Conservation (phyloP, 2,329 filamentous ascomycete genomes). For the Aspergillus spinulosporus region DNA sequence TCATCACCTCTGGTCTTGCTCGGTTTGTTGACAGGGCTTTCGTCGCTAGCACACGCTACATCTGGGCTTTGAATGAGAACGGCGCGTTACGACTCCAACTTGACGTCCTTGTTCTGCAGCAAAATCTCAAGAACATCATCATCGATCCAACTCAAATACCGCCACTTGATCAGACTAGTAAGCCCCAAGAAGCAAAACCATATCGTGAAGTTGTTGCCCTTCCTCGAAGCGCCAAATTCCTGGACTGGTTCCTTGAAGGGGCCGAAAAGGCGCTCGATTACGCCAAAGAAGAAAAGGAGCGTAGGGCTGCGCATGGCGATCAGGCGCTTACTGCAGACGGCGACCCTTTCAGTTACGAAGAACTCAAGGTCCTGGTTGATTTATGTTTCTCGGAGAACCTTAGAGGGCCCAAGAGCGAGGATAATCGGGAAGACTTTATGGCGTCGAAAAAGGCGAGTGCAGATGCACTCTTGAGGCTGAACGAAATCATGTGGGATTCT, state of each 20-base stretch:
- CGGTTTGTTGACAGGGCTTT: slow-evolving; percentile 77
- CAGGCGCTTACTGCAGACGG: slow-evolving; percentile 40
- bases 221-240: slow-evolving; percentile 47
- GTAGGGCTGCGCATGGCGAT: slow-evolving; percentile 37
- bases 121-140: slow-evolving; percentile 90
- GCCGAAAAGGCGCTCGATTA: slow-evolving; percentile 47
- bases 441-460: slow-evolving; percentile 47
- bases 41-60: slow-evolving; percentile 67
- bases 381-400: slow-evolving; percentile 49
- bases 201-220: slow-evolving; percentile 42
- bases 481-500: slow-evolving; percentile 52
- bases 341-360: slow-evolving; percentile 48
- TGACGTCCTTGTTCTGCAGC: slow-evolving; percentile 91
- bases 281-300: slow-evolving; percentile 47
- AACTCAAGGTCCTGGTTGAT: slow-evolving; percentile 47
- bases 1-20: slow-evolving; percentile 75
- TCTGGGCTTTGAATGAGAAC: slow-evolving; percentile 78
- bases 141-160: slow-evolving; percentile 30
- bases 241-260: slow-evolving; percentile 51
- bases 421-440: slow-evolving; percentile 49
- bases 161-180: slow-evolving; percentile 9
- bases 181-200: slow-evolving; percentile 11
- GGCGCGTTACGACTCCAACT: slow-evolving; percentile 87
- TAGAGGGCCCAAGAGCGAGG: slow-evolving; percentile 41
- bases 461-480: slow-evolving; percentile 46